phyloP scores from a whole-genome alignment of 2,329 filamentous ascomycete genomes.

The Capronia americana region DNA sequence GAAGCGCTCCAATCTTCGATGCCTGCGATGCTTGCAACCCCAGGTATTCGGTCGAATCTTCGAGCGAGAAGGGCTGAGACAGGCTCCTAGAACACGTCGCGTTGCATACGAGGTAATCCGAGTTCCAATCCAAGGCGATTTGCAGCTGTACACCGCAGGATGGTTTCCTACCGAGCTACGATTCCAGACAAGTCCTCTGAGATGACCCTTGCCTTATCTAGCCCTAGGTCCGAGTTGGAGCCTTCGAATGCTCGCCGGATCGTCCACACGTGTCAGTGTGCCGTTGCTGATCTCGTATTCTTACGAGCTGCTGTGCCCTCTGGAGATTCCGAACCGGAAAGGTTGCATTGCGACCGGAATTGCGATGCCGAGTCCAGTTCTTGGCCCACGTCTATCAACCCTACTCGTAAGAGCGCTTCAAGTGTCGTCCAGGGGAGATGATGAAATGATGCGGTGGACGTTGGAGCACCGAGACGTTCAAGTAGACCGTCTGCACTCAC shows the following conservation, averaged over 20 bases:
- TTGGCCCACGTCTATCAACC: background rate
- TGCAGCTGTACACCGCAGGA: background rate
- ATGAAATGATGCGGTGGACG: background rate
- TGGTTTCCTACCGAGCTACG: background rate
- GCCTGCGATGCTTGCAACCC: background rate
- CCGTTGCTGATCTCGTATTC: constrained; percentile 17
- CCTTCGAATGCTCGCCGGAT: constrained; percentile 15
- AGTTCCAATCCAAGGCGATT: background rate
- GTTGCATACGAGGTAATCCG: constrained; percentile 2
- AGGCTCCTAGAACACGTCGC: background rate
- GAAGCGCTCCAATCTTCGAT: constrained; percentile 11
- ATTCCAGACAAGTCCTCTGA: background rate
- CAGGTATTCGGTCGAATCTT: constrained; percentile 11
- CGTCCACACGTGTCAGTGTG: constrained; percentile 19
- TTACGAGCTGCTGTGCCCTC: background rate
- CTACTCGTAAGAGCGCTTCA: background rate
- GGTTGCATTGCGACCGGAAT: constrained; percentile 2
- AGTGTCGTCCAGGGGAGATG: background rate
- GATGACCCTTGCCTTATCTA: background rate
- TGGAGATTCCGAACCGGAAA: background rate
- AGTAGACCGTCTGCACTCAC: background rate
- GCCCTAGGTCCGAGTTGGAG: background rate
- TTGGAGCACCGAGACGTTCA: background rate
- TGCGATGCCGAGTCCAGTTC: background rate
- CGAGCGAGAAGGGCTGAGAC: background rate